A percentile compares a stretch with the other conserved stretches of the same genome.
phyloP scores from a whole-genome alignment of 345 rosid species.

The Boechera divaricarpa region DNA sequence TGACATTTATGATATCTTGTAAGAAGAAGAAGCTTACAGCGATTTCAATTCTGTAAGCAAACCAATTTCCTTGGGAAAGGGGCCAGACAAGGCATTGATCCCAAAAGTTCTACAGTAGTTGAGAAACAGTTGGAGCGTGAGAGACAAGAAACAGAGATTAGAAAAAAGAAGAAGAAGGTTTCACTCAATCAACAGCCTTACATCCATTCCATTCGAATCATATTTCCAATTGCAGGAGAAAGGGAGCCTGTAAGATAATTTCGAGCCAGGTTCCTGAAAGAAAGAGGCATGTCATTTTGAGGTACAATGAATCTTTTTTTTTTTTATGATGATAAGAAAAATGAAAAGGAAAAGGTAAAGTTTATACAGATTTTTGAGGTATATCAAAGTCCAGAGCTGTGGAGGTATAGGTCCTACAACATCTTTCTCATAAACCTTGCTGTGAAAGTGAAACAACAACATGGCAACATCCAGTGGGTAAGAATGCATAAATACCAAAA shows the following conservation, averaged over 20 bases:
- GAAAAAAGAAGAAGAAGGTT: neutral
- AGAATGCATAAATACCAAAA: too few relatives aligned
- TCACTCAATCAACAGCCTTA: slow-evolving; percentile 36
- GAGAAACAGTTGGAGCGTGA: neutral
- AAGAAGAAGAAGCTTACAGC: slow-evolving; percentile 52
- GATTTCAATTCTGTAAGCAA: slow-evolving; percentile 53
- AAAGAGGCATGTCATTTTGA: neutral
- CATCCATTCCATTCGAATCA: slow-evolving; percentile 61
- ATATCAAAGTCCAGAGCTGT: slow-evolving; percentile 45
- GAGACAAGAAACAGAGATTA: neutral
- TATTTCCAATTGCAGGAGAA: slow-evolving; percentile 43
- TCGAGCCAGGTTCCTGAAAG: slow-evolving; percentile 42
- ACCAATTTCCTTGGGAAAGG: slow-evolving; percentile 74
- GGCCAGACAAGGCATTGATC: slow-evolving; percentile 64
- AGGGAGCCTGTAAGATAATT: slow-evolving; percentile 43
- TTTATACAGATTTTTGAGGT: slow-evolving; percentile 41
- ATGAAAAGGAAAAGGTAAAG: too few relatives aligned
- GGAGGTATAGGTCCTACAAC: slow-evolving; percentile 42
- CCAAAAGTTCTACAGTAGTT: slow-evolving; percentile 50
- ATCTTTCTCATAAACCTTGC: slow-evolving; percentile 43
- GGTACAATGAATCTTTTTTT: neutral
- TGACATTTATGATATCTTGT: too few relatives aligned
- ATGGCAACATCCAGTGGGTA: too few relatives aligned
- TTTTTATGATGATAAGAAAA: too few relatives aligned
- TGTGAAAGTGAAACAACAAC: slow-evolving; percentile 14